Conservation (phyloP, 108 stramenopile genomes). For the Craspedostauros australis region DNA sequence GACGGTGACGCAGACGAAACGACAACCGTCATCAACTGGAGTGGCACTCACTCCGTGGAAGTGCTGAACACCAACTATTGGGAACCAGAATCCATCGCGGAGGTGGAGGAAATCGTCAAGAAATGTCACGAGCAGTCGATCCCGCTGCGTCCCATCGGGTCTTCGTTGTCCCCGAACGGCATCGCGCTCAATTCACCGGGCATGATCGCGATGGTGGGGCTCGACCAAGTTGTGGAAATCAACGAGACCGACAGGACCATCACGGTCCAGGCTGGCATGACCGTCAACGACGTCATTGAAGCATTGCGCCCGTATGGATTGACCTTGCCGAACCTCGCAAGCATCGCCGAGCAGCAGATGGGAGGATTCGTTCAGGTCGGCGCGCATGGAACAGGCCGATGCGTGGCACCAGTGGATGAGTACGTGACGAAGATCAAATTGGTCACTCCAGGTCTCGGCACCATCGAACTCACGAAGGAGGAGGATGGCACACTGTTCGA, state of each 20-base stretch:
- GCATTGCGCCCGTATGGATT: conserved; percentile 65
- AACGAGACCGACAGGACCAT: conserved; percentile 75
- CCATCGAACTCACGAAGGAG: conserved; percentile 61
- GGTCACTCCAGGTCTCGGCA: conserved; percentile 82
- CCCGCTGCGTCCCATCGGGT: conserved; percentile 85
- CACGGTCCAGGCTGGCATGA: conserved; percentile 90
- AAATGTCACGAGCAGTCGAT: conserved; percentile 47
- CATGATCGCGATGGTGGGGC: conserved; percentile 80
- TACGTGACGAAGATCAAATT: conserved; percentile 86
- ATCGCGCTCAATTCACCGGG: conserved; percentile 70
- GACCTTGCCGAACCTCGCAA: conserved; percentile 93
- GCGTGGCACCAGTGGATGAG: conserved; percentile 90
- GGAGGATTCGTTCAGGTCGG: conserved; percentile 93
- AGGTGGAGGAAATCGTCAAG: conserved; percentile 51
- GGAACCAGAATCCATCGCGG: conserved; percentile 69
- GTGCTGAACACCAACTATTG: conserved; percentile 46
- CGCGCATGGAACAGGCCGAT: conserved; percentile 96
- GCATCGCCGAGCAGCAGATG: conserved; percentile 96
- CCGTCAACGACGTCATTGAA: conserved; percentile 74
- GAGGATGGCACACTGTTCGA: conserved; percentile 71
- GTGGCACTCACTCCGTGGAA: conserved; percentile 70
- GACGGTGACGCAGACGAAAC: conserved; percentile 36
- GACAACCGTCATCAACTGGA: conserved; percentile 78
- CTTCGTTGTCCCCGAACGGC: conserved; percentile 95
- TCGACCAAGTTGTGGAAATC: conserved; percentile 78